Evolutionary conservation across 306 rosid species (phyloP).

Genomic region (Prinsepia uniflora): DNA sequence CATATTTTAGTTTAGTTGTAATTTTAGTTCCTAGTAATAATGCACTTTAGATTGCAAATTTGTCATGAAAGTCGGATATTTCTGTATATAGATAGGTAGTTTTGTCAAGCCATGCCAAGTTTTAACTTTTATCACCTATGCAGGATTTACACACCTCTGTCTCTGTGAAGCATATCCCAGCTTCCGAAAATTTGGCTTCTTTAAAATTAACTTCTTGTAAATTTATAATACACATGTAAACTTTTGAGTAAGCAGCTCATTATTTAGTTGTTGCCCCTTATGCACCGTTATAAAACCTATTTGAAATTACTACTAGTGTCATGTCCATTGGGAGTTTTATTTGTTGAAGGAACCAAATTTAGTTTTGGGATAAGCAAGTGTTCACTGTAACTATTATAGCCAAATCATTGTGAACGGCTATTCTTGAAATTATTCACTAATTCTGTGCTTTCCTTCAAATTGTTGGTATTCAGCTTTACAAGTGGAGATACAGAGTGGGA

Average conservation of each 20-base stretch:
- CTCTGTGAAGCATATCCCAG: background rate
- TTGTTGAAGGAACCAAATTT: background rate
- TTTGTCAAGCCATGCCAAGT: background rate
- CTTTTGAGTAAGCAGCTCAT: background rate
- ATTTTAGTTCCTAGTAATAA: too few species aligned
- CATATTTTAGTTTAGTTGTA: too few species aligned
- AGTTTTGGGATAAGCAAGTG: background rate
- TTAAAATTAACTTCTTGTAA: background rate
- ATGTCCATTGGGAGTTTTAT: background rate
- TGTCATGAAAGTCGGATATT: background rate
- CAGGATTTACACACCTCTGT: background rate
- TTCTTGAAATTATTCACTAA: background rate
- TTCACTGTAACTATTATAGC: background rate
- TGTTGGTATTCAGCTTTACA: constrained; percentile 50
- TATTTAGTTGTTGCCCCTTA: background rate
- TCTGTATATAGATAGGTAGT: too few species aligned
- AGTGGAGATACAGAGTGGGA: constrained; percentile 39
- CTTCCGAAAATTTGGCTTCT: background rate
- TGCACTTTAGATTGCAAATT: background rate
- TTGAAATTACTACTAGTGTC: too few species aligned
- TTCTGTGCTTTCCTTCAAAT: background rate
- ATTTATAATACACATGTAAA: background rate
- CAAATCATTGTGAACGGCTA: background rate
- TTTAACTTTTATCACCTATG: background rate
- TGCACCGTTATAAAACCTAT: background rate